Conservation (phyloP, 208 protist genomes). For the Acanthamoeba healyi region DNA sequence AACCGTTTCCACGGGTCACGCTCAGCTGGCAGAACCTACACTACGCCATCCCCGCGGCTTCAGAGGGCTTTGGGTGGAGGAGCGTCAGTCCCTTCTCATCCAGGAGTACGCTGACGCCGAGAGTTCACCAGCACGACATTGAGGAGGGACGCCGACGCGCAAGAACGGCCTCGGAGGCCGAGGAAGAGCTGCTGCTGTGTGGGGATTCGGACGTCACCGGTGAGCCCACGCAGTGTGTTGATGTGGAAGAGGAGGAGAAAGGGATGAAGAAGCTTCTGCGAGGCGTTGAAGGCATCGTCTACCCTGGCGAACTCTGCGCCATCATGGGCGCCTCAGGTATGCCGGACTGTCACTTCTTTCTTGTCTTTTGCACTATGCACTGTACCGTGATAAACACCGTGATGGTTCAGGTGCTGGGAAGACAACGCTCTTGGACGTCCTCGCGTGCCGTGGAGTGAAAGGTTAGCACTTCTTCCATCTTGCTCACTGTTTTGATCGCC, state of each 20-base stretch:
- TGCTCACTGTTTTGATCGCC: no score
- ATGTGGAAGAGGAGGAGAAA: background rate
- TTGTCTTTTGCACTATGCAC: no score
- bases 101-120: background rate
- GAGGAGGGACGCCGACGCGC: background rate
- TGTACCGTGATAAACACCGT: no score
- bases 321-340: constrained; percentile 70
- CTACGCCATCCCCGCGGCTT: background rate
- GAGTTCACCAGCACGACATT: background rate
- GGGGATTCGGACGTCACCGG: background rate
- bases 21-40: constrained; percentile 3
- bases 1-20: background rate
- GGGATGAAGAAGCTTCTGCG: background rate
- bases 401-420: constrained; percentile 65
- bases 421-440: constrained; percentile 54
- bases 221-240: background rate
- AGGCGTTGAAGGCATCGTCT: constrained; percentile 7
- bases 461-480: background rate
- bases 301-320: constrained; percentile 42
- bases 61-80: background rate
- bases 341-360: no score
- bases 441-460: background rate
- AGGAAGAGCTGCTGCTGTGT: background rate
- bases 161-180: background rate
- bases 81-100: background rate